Evolutionary conservation across 768 basidiomycete species (phyloP).

Genomic region (Lactarius indigo): DNA sequence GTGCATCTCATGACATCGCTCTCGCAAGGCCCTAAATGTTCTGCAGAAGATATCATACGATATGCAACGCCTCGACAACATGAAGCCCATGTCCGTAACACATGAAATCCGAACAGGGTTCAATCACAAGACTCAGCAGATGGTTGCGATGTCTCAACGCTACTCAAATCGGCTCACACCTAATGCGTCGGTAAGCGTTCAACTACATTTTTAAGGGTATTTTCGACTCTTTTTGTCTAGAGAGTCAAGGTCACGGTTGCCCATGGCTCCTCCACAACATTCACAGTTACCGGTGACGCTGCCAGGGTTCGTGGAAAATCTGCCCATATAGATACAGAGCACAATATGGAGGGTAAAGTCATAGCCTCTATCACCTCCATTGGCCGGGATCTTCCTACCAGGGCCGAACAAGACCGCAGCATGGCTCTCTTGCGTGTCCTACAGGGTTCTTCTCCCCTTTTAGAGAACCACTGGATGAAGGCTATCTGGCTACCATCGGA

Average conservation of each 20-base stretch:
- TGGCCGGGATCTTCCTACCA: conserved; percentile 56
- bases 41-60: conserved; percentile 19
- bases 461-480: conserved; percentile 38
- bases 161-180: conserved; percentile 14
- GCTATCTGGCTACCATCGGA: conserved; percentile 35
- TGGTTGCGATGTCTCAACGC: conserved; percentile 21
- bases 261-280: conserved; percentile 27
- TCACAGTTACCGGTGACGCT: conserved; percentile 28
- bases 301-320: conserved; percentile 14
- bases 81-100: conserved; percentile 10
- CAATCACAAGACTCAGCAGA: conserved; percentile 4
- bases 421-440: conserved; percentile 34
- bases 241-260: conserved; percentile 26
- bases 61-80: conserved; percentile 5
- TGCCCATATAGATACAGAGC: conserved; percentile 29
- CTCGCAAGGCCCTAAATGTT: conserved; percentile 11
- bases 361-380: conserved; percentile 43
- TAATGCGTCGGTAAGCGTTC: background rate
- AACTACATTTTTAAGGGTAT: background rate
- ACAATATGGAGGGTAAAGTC: conserved; percentile 32
- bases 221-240: background rate
- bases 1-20: background rate
- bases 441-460: conserved; percentile 33
- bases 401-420: conserved; percentile 47
- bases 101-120: conserved; percentile 19